phyloP scores from a whole-genome alignment of 345 rosid genomes.

The Eucalyptus cloeziana region DNA sequence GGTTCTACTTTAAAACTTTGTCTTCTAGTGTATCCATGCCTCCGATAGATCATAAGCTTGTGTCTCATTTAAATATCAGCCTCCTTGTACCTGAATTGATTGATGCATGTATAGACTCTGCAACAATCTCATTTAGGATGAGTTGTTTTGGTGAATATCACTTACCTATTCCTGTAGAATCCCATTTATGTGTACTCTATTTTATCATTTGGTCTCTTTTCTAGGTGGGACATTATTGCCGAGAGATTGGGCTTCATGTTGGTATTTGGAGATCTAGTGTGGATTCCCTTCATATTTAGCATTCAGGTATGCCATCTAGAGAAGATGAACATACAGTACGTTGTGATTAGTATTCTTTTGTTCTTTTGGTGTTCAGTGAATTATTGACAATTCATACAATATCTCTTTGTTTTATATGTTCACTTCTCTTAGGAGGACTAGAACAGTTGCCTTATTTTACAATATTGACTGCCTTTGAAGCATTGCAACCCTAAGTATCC shows the following conservation, averaged over 20 bases:
- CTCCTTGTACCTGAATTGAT: neutral
- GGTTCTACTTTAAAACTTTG: neutral
- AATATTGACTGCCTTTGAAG: neutral
- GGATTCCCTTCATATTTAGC: constrained; percentile 95
- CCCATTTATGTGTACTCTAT: neutral
- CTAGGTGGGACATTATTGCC: constrained; percentile 94
- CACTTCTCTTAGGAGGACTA: neutral
- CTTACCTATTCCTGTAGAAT: neutral
- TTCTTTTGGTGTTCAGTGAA: neutral
- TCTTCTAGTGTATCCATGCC: neutral
- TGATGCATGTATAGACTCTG: neutral
- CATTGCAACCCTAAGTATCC: neutral
- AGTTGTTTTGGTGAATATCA: neutral
- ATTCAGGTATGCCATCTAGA: constrained; percentile 50
- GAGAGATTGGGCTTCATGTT: constrained; percentile 96
- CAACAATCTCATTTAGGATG: neutral
- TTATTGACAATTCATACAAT: neutral
- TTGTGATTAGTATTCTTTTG: neutral
- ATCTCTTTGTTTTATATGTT: neutral
- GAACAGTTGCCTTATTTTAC: neutral
- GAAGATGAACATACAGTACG: neutral
- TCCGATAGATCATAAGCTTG: neutral
- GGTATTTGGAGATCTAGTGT: constrained; percentile 92
- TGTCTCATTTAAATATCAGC: neutral
- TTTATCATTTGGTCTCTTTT: neutral